Evolutionary conservation across 2,329 filamentous ascomycete genomes (phyloP).

Genomic region (Teratosphaeria epicoccoides): DNA sequence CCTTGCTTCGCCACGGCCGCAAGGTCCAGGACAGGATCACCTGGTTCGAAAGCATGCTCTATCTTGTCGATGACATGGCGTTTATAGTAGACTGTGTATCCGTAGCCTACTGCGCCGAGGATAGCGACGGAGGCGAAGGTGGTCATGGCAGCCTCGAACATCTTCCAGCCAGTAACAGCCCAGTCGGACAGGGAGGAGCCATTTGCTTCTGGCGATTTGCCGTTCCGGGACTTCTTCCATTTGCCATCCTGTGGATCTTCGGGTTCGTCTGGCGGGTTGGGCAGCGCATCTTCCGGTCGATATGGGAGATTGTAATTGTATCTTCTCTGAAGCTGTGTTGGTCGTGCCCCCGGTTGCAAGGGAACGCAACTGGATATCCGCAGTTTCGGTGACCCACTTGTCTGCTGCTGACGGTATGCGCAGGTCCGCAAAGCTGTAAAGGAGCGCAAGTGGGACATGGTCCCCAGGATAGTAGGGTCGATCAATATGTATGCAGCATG

Average conservation of each 20-base stretch:
- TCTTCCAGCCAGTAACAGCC: conserved; percentile 36
- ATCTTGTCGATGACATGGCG: conserved; percentile 85
- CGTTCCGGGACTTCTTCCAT: conserved; percentile 4
- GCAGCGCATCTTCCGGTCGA: conserved; percentile 4
- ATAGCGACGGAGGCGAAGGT: conserved; percentile 42
- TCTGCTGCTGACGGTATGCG: neutral
- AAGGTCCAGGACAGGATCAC: conserved; percentile 57
- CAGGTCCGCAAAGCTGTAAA: conserved; percentile 2
- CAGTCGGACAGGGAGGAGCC: conserved; percentile 8
- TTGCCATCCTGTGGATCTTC: conserved; percentile 5
- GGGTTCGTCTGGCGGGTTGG: conserved; percentile 8
- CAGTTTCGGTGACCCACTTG: no score
- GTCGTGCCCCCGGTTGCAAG: neutral
- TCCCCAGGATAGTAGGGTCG: neutral
- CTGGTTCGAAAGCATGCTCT: conserved; percentile 78
- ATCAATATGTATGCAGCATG: neutral
- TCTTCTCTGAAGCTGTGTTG: neutral
- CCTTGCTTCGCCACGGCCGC: conserved; percentile 43
- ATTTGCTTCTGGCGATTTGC: neutral
- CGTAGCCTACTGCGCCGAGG: conserved; percentile 40
- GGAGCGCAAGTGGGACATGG: conserved; percentile 6
- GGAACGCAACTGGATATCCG: neutral
- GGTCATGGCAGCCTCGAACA: conserved; percentile 42
- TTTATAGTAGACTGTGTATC: conserved; percentile 59
- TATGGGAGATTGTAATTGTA: conserved; percentile 8